Evolutionary conservation across 768 basidiomycete genomes (phyloP).

Genomic region (Lactifluus echinatus): DNA sequence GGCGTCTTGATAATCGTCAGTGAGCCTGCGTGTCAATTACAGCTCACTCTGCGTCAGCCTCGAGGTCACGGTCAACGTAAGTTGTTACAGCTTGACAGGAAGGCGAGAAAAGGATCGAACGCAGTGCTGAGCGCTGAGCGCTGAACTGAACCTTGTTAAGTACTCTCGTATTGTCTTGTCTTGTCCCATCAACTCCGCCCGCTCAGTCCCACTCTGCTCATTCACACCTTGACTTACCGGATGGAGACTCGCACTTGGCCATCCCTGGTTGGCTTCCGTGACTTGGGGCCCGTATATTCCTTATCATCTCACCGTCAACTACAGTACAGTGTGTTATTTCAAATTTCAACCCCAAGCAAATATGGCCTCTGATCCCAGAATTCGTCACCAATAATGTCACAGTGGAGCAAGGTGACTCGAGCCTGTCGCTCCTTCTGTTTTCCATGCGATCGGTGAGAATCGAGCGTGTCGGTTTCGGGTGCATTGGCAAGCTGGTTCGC

Average conservation of each 20-base stretch:
- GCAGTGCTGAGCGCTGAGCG: not conserved
- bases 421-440: conserved; percentile 29
- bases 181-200: conserved; percentile 6
- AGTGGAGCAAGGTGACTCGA: conserved; percentile 56
- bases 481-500: not conserved
- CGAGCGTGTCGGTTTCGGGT: not conserved
- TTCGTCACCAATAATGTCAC: conserved; percentile 72
- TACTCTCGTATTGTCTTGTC: not conserved
- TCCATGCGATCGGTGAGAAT: not conserved
- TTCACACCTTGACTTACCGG: too few relatives aligned
- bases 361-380: conserved; percentile 67
- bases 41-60: not conserved
- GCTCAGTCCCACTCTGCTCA: too few relatives aligned
- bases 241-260: too few relatives aligned
- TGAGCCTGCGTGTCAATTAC: not conserved
- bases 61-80: not conserved
- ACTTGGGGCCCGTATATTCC: too few relatives aligned
- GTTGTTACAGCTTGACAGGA: too few relatives aligned
- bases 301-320: not conserved
- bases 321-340: too few relatives aligned
- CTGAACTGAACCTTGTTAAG: not conserved
- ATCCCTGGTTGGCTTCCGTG: too few relatives aligned
- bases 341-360: conserved; percentile 36
- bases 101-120: not conserved
- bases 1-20: not conserved